Percentiles rank a stretch among this genome's conserved stretches.
Conservation (phyloP, 306 rosid genomes). For the Parietaria judaica region DNA sequence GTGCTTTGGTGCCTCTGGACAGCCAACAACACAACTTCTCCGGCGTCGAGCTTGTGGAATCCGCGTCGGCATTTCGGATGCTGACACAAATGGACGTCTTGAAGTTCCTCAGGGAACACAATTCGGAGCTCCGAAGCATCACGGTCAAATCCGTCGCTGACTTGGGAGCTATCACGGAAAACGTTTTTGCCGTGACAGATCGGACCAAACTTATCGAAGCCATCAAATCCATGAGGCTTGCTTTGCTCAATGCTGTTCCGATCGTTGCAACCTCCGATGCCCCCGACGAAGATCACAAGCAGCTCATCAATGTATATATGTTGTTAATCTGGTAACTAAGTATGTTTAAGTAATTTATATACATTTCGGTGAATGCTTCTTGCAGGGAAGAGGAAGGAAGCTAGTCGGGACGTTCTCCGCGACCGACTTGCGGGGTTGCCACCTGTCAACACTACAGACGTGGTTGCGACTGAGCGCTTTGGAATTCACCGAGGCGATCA, state of each 20-base stretch:
- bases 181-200: constrained; percentile 60
- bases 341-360: not conserved
- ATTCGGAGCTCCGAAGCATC: constrained; percentile 19
- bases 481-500: constrained; percentile 39
- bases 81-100: constrained; percentile 80
- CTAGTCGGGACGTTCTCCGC: constrained; percentile 66
- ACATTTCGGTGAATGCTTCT: not conserved
- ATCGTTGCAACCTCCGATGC: constrained; percentile 39
- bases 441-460: constrained; percentile 46
- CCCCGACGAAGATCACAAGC: constrained; percentile 42
- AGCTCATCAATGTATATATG: constrained; percentile 51
- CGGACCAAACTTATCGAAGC: constrained; percentile 55
- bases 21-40: constrained; percentile 33
- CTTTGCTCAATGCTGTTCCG: constrained; percentile 69
- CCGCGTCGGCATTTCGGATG: constrained; percentile 62
- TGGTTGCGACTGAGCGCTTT: constrained; percentile 67
- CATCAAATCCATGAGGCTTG: constrained; percentile 52
- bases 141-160: constrained; percentile 31
- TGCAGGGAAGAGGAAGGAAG: constrained; percentile 63
- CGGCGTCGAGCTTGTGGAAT: constrained; percentile 66
- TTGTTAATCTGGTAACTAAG: not conserved
- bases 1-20: constrained; percentile 65
- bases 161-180: constrained; percentile 43
- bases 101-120: constrained; percentile 41
- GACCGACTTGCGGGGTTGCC: constrained; percentile 70